Evolutionary conservation across 805 yeast genomes (phyloP).

Genomic region (Candida piceae): DNA sequence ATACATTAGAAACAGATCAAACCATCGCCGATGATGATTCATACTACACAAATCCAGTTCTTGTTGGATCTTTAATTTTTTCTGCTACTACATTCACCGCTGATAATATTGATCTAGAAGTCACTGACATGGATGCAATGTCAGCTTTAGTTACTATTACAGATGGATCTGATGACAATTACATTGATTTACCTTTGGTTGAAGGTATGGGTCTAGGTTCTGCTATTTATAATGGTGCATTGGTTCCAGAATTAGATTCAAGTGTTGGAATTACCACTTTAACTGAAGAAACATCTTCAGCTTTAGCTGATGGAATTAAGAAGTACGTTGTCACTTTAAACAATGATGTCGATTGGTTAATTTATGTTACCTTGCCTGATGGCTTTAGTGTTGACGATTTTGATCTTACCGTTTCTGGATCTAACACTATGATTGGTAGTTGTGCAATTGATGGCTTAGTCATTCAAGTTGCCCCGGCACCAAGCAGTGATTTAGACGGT

Average conservation of each 20-base stretch:
- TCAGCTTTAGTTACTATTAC: conserved; percentile 45
- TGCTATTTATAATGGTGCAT: conserved; percentile 43
- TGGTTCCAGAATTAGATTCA: conserved; percentile 42
- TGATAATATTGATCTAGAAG: conserved; percentile 34
- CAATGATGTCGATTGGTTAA: conserved; percentile 43
- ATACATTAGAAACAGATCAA: conserved; percentile 36
- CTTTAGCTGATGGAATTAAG: conserved; percentile 25
- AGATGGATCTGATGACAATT: conserved; percentile 27
- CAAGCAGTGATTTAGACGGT: conserved; percentile 33
- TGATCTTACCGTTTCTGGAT: conserved; percentile 28
- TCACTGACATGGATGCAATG: conserved; percentile 44
- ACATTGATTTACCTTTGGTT: conserved; percentile 45
- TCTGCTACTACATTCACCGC: conserved; percentile 46
- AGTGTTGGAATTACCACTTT: conserved; percentile 41
- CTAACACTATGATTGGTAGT: conserved; percentile 35
- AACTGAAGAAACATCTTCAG: conserved; percentile 29
- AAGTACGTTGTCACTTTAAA: conserved; percentile 37
- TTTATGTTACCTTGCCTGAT: conserved; percentile 41
- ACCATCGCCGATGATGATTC: conserved; percentile 38
- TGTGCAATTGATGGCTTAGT: conserved; percentile 35
- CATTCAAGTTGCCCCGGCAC: conserved; percentile 47
- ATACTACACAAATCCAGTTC: conserved; percentile 54
- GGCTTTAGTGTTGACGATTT: conserved; percentile 25
- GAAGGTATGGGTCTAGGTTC: conserved; percentile 59
- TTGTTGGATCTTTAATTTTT: conserved; percentile 49